Percentiles rank a stretch among this genome's conserved stretches.
phyloP scores from a whole-genome alignment of 2,329 filamentous ascomycete genomes.

The Colletotrichum tabaci region DNA sequence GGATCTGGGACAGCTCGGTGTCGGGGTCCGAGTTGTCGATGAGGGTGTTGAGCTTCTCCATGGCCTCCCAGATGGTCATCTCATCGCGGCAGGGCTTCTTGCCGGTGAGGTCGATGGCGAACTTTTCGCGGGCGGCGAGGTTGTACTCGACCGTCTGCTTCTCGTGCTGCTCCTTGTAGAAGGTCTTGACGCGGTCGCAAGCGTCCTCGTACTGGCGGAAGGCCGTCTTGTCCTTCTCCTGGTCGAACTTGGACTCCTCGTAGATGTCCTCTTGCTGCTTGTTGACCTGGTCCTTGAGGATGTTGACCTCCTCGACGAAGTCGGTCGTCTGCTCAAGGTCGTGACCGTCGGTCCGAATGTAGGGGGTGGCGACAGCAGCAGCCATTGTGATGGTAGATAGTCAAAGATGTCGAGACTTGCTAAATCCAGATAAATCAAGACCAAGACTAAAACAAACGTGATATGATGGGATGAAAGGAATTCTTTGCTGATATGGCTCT shows the following conservation, averaged over 20 bases:
- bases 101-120: slow-evolving; percentile 67
- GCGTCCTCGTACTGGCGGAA: slow-evolving; percentile 89
- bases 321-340: slow-evolving; percentile 62
- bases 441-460: neutral
- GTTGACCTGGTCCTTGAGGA: slow-evolving; percentile 58
- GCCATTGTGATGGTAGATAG: slow-evolving; percentile 31
- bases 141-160: slow-evolving; percentile 89
- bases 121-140: slow-evolving; percentile 77
- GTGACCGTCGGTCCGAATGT: slow-evolving; percentile 43
- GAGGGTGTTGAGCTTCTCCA: slow-evolving; percentile 91
- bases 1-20: slow-evolving; percentile 88
- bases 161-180: slow-evolving; percentile 82
- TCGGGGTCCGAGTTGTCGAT: slow-evolving; percentile 94
- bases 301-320: slow-evolving; percentile 70
- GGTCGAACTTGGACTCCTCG: slow-evolving; percentile 77
- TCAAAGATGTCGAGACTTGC: neutral
- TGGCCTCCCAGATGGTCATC: slow-evolving; percentile 92
- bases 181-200: slow-evolving; percentile 87
- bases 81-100: slow-evolving; percentile 73
- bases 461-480: neutral
- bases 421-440: neutral
- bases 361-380: slow-evolving; percentile 33
- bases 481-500: slow-evolving; percentile 7
- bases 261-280: slow-evolving; percentile 46
- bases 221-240: slow-evolving; percentile 82